Evolutionary conservation across 495 filamentous ascomycete species (phyloP), one percentile per base, ranked within the genome.

Genomic region (Tuber umbilicatum): DNA sequence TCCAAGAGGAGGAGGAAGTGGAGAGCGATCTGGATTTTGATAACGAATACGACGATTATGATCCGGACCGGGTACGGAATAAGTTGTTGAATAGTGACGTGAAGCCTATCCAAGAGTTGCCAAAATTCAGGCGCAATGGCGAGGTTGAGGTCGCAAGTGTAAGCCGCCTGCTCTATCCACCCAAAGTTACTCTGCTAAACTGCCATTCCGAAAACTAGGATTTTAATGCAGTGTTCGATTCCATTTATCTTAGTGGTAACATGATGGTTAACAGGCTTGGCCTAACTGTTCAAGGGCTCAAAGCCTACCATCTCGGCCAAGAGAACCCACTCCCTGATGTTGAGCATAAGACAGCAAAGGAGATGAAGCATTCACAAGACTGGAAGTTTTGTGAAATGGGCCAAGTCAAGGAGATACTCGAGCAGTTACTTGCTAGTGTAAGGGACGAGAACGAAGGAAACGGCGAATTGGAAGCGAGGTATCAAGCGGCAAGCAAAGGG

Each of bases 211-310:
- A 35, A 35, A 89, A 38, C 86, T 93, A 76, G 88, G 91, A 31
- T 89, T 90, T 47, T 90, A 93, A 83, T 91, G 73, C 70, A 5
- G 78, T 80, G 38, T 82, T 96, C 73, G 96, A 98, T 82, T 87
- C 89, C 38, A 85, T 97, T 0, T 98, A 94, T 84, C 88, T 93
- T 21, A 96, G 97, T 77, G 93, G 97, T 79, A 98, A 98, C 83
- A 92, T 91, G 19, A 99, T 98, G 95, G 88, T 98, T 40, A 94
- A 97, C 80, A 94, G 92, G 2, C 83, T 97, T 31, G 96, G 94
- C 10, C 86, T 98, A 43, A 97, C 97, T 82, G 89, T 91, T 39
- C 89, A 92, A 6, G 88, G 90, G 17, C 83, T 99, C 39, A 85
- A 89, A 68, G 87, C 88, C 0, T 99, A 93, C 81, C 86, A 92